Percentiles rank a stretch among this genome's conserved stretches.
Conservation (phyloP, 1,139 yeast species). For the Debaryomycetaceae sp. region DNA sequence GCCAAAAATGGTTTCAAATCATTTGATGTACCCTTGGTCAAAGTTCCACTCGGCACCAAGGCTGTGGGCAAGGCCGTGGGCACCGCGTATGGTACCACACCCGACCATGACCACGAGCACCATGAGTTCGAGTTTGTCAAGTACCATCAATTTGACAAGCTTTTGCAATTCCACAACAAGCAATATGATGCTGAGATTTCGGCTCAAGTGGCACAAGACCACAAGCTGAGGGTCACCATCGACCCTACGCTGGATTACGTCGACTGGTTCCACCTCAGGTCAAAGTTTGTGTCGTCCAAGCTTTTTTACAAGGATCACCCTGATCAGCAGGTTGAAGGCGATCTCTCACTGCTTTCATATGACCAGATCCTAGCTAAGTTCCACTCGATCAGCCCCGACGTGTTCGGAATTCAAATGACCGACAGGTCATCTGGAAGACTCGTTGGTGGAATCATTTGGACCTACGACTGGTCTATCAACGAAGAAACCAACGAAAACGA, state of each 20-base stretch:
- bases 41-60: constrained; percentile 13
- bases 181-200: constrained; percentile 18
- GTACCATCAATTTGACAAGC: constrained; percentile 29
- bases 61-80: constrained; percentile 2
- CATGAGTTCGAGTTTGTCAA: constrained; percentile 18
- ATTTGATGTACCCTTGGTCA: constrained; percentile 39
- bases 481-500: constrained; percentile 10
- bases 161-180: constrained; percentile 19
- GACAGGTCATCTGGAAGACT: constrained; percentile 15
- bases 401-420: constrained; percentile 30
- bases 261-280: constrained; percentile 45
- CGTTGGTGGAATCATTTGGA: constrained; percentile 36
- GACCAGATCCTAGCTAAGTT: constrained; percentile 22
- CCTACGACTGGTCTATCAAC: constrained; percentile 30
- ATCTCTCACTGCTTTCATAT: constrained; percentile 21
- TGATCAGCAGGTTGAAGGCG: no score
- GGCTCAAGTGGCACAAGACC: constrained; percentile 19
- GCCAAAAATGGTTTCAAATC: constrained; percentile 54
- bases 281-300: constrained; percentile 33
- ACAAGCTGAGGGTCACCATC: constrained; percentile 26
- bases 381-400: constrained; percentile 20
- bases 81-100: constrained; percentile 2
- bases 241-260: constrained; percentile 26
- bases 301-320: constrained; percentile 17
- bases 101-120: no score